These are phyloP conservation scores for Gaultheria prostrata DNA, from an alignment of 148 eudicot genomes.

Conservation along the genomic window DNA sequence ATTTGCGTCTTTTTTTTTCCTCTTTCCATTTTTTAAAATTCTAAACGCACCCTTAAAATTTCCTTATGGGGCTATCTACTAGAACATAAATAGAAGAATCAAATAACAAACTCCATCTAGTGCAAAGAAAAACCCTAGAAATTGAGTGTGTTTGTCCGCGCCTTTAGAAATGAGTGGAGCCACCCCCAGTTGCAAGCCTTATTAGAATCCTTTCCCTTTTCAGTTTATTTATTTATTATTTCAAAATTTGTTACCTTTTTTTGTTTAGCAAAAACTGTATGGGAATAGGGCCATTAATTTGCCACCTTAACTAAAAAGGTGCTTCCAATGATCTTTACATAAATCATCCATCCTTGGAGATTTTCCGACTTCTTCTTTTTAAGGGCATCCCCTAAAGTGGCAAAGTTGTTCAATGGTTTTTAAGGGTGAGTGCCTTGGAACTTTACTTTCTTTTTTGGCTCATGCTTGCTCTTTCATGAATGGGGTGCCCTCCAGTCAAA, in stretches of 20 bases:
- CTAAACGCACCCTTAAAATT: too few relatives aligned
- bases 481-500: conserved; percentile 9
- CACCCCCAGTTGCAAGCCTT: neutral
- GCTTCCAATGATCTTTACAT: conserved; percentile 15
- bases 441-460: conserved; percentile 9
- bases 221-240: neutral
- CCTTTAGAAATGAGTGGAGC: conserved; percentile 6
- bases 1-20: too few relatives aligned
- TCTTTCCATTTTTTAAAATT: too few relatives aligned
- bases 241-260: neutral
- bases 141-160: neutral
- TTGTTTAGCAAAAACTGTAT: conserved; percentile 6
- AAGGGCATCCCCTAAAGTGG: neutral
- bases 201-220: neutral
- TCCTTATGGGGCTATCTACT: too few relatives aligned
- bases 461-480: conserved; percentile 17
- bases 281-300: neutral
- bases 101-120: neutral
- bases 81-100: neutral
- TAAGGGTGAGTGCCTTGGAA: neutral
- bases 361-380: neutral
- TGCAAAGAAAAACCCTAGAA: neutral
- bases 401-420: neutral
- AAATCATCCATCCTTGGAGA: conserved; percentile 20
- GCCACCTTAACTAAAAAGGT: conserved; percentile 9